Evolutionary conservation across 176 grass and related monocot genomes (phyloP).

Genomic region (Triticum monococcum): DNA sequence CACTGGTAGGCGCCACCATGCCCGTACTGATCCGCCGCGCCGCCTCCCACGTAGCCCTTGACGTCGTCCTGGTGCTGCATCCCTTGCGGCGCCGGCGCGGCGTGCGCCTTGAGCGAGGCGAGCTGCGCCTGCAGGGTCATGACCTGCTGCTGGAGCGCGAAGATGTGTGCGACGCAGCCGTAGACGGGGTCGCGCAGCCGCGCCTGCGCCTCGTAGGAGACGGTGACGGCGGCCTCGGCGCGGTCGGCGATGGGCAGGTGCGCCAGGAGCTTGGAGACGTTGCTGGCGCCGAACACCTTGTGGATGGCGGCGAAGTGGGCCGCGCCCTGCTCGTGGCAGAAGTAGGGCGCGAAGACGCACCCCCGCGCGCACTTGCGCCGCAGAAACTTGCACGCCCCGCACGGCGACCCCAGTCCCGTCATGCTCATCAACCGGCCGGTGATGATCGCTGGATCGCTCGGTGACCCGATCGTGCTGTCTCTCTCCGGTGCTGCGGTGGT

Average conservation of each 20-base stretch:
- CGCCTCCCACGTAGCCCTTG: constrained; percentile 24
- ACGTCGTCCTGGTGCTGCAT: constrained; percentile 23
- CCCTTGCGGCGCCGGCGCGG: constrained; percentile 44
- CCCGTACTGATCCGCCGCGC: constrained; percentile 28
- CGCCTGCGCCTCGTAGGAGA: constrained; percentile 94
- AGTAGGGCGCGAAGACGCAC: constrained; percentile 95
- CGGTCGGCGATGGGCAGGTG: constrained; percentile 78
- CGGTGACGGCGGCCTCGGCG: constrained; percentile 85
- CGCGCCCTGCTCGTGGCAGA: constrained; percentile 96
- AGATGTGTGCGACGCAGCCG: constrained; percentile 94
- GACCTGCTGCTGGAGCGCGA: constrained; percentile 97
- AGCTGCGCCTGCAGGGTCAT: constrained; percentile 92
- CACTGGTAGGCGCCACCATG: constrained; percentile 26
- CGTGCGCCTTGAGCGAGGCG: constrained; percentile 72
- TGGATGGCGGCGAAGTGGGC: constrained; percentile 93
- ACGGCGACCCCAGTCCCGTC: constrained; percentile 90
- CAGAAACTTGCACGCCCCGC: constrained; percentile 96
- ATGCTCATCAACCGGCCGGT: constrained; percentile 25
- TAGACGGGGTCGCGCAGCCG: constrained; percentile 90
- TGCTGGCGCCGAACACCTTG: constrained; percentile 92
- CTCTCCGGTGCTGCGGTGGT: not conserved
- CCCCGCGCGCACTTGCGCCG: constrained; percentile 85
- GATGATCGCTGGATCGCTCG: not conserved
- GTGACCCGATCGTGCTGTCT: not conserved
- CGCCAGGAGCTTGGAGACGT: constrained; percentile 86